A percentile compares a stretch with the other conserved stretches of the same genome.
These are phyloP conservation scores for Fusarium musae DNA, from an alignment of 2,329 filamentous ascomycete genomes.

Conservation along the genomic window DNA sequence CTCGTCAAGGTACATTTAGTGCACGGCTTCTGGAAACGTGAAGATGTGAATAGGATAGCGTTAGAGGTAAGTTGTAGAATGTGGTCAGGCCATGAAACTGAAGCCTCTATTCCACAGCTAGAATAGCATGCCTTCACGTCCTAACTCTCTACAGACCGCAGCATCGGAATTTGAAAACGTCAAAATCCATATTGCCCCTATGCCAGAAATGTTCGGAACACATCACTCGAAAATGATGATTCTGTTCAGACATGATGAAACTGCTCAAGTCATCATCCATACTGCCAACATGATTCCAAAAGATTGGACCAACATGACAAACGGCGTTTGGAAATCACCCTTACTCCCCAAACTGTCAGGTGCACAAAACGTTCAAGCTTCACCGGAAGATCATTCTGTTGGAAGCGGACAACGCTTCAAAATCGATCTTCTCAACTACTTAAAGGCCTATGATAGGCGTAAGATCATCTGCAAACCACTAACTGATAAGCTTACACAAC, in stretches of 20 bases:
- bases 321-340: constrained; percentile 84
- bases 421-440: constrained; percentile 76
- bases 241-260: constrained; percentile 80
- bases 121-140: neutral
- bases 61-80: constrained; percentile 62
- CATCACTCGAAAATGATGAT: constrained; percentile 91
- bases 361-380: constrained; percentile 16
- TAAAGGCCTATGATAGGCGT: constrained; percentile 73
- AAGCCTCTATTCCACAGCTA: neutral
- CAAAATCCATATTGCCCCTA: constrained; percentile 76
- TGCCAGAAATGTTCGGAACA: constrained; percentile 87
- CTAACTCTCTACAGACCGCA: constrained; percentile 61
- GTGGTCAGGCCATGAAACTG: neutral
- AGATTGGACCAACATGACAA: constrained; percentile 90
- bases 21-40: constrained; percentile 74
- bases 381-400: constrained; percentile 19
- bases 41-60: constrained; percentile 67
- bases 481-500: constrained; percentile 64
- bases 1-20: constrained; percentile 65
- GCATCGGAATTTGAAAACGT: constrained; percentile 74
- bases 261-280: constrained; percentile 83
- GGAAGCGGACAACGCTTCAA: constrained; percentile 81
- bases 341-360: constrained; percentile 63
- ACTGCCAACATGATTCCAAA: constrained; percentile 91
- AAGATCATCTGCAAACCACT: constrained; percentile 66